Evolutionary conservation across 2,329 filamentous ascomycete genomes (phyloP), one percentile per base, ranked within the genome.

Genomic region (Penicillium sp.): DNA sequence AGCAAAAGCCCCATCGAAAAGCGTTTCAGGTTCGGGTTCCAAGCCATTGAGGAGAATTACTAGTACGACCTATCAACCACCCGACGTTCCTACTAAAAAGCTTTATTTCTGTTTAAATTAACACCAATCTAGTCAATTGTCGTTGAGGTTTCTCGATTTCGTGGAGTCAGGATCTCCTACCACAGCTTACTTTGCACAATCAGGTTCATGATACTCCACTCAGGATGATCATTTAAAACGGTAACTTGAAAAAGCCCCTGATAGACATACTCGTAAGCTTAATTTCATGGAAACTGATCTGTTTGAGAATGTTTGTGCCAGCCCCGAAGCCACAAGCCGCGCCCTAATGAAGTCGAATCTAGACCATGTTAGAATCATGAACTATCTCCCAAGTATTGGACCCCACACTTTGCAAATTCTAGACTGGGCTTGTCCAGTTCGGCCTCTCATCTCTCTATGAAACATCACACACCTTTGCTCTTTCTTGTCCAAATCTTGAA

Each of bases 1-100:
- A 18, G 23, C 3, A 28, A 23, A 43, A 28, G 39, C 14, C 42
- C 49, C 49, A 52, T 52, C 11, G 11, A 44, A 45, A 28, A 28
- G 14, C 28, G 48, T 51, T 51, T 51, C 48, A 51, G 36, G 40
- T 51, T 31, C 11, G 11, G n/a, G 19, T 45, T 51, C 21, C 21
- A 45, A 45, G 43, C 39, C 21, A 43, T 37, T 28, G 18, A 16
- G n/a, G 46, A n/a, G 11, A 7, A 14, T 13, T 28, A 10, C 24
- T 28, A 28, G 24, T 28, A 28, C 5, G 24, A 28, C n/a, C n/a
- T n/a, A n/a, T n/a, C n/a, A n/a, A n/a, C n/a, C n/a, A n/a, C n/a
- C n/a, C n/a, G n/a, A n/a, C n/a, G n/a, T n/a, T n/a, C n/a, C n/a
- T n/a, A n/a, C n/a, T n/a, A n/a, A n/a, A n/a, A 28, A 28, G 24